phyloP scores from a whole-genome alignment of 2,329 filamentous ascomycete species.

The Paraphoma chrysanthemicola region DNA sequence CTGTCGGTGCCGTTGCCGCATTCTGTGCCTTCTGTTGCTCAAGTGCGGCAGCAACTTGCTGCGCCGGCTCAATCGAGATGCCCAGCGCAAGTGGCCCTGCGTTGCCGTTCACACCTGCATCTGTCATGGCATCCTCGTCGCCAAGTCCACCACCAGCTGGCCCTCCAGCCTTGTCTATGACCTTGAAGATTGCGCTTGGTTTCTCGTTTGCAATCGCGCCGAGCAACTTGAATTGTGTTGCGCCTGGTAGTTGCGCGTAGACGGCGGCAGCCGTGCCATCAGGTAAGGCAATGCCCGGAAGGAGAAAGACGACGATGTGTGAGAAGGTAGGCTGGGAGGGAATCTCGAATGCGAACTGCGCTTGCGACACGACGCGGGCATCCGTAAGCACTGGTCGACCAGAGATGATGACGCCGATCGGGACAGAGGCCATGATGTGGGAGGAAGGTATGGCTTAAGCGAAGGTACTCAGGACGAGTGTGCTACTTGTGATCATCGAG shows the following conservation, averaged over 20 bases:
- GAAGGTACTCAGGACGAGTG: background rate
- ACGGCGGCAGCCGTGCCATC: slow-evolving; percentile 83
- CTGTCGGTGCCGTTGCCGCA: slow-evolving; percentile 31
- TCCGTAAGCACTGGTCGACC: slow-evolving; percentile 67
- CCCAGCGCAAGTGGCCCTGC: slow-evolving; percentile 69
- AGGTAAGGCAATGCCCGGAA: slow-evolving; percentile 78
- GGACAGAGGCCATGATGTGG: slow-evolving; percentile 57
- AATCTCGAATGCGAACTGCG: slow-evolving; percentile 73
- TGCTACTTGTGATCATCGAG: background rate
- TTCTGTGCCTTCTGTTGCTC: slow-evolving; percentile 61
- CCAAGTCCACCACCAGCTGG: slow-evolving; percentile 48
- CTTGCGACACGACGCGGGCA: slow-evolving; percentile 61
- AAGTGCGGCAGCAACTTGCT: slow-evolving; percentile 74
- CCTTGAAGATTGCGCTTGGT: slow-evolving; percentile 88
- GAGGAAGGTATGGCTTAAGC: background rate
- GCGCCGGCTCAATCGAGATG: slow-evolving; percentile 79
- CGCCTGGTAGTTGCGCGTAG: slow-evolving; percentile 76
- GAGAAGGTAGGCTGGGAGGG: slow-evolving; percentile 65
- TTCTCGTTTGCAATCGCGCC: slow-evolving; percentile 90
- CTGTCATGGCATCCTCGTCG: slow-evolving; percentile 58
- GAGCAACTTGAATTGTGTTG: slow-evolving; percentile 77
- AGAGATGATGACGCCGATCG: slow-evolving; percentile 66
- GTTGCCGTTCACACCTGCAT: slow-evolving; percentile 42
- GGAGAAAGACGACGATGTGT: slow-evolving; percentile 87
- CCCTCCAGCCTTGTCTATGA: slow-evolving; percentile 55